Evolutionary conservation across 495 filamentous ascomycete genomes (phyloP).

Genomic region (Entonaema liquescens): DNA sequence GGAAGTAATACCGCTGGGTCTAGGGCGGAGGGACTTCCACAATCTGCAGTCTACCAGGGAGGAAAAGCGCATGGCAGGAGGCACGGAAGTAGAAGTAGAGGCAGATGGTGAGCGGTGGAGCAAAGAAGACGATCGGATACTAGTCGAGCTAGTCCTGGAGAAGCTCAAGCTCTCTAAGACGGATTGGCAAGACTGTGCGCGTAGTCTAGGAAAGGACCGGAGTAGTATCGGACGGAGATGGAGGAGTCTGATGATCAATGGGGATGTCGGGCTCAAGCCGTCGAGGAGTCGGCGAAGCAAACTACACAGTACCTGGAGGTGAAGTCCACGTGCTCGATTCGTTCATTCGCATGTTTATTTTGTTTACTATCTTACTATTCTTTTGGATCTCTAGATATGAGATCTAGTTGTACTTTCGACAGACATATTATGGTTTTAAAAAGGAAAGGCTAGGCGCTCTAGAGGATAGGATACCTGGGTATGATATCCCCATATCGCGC

Average conservation of each 20-base stretch:
- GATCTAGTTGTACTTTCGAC: conserved; percentile 35
- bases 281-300: conserved; percentile 55
- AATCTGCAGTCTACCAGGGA: conserved; percentile 56
- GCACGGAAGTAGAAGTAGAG: conserved; percentile 53
- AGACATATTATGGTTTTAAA: conserved; percentile 7
- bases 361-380: conserved; percentile 28
- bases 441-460: conserved; percentile 24
- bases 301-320: conserved; percentile 62
- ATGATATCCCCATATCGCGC: conserved; percentile 41
- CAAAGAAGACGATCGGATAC: conserved; percentile 71
- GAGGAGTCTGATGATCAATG: conserved; percentile 69
- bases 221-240: conserved; percentile 73
- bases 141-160: conserved; percentile 77
- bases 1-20: conserved; percentile 71
- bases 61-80: conserved; percentile 44
- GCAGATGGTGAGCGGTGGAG: conserved; percentile 65
- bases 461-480: conserved; percentile 24
- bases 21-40: conserved; percentile 72
- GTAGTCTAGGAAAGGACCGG: conserved; percentile 71
- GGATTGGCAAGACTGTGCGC: conserved; percentile 83
- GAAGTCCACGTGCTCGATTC: conserved; percentile 41
- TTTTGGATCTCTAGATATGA: conserved; percentile 7
- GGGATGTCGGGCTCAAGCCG: conserved; percentile 67
- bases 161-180: conserved; percentile 75
- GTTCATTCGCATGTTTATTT: conserved; percentile 26